Percentiles rank a stretch among this genome's conserved stretches.
These are phyloP conservation scores for Hippophae tibetana DNA, from an alignment of 306 rosid species.

Conservation along the genomic window DNA sequence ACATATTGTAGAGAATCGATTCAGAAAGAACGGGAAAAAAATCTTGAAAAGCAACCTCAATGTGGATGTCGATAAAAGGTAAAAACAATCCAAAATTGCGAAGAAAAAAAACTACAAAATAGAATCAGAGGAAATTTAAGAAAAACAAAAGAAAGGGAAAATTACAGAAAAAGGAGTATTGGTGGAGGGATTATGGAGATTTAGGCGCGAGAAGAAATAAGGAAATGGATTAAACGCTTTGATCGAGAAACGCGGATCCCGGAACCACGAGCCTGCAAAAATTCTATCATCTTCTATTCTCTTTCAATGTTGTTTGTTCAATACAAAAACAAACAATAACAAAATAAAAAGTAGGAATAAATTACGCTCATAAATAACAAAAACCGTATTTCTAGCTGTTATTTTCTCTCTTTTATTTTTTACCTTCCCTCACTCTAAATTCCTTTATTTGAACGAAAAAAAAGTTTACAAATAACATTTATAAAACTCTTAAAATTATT, in stretches of 20 bases:
- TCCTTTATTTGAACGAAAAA: too few species aligned
- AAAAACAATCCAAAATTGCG: not conserved
- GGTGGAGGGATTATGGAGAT: constrained; percentile 25
- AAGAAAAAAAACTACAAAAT: too few species aligned
- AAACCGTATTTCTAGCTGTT: too few species aligned
- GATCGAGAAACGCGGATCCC: constrained; percentile 71
- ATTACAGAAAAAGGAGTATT: constrained; percentile 22
- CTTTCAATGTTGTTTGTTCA: not conserved
- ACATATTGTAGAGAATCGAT: constrained; percentile 3
- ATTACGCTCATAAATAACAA: not conserved
- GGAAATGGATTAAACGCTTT: constrained; percentile 18
- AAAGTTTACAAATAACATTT: too few species aligned
- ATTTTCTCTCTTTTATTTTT: too few species aligned
- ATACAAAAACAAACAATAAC: not conserved
- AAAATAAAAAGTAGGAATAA: constrained; percentile 12
- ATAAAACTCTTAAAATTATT: too few species aligned
- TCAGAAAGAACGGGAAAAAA: not conserved
- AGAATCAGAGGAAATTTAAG: not conserved
- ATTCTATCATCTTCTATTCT: constrained; percentile 26
- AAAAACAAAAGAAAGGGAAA: constrained; percentile 4
- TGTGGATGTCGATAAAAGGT: not conserved
- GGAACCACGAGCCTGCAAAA: constrained; percentile 23
- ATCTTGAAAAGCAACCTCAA: constrained; percentile 1
- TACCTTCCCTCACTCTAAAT: too few species aligned
- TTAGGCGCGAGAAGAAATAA: constrained; percentile 10